Evolutionary conservation across 2,329 filamentous ascomycete species (phyloP), one percentile per base, ranked within the genome.

Genomic region (Exserohilum rostratum): DNA sequence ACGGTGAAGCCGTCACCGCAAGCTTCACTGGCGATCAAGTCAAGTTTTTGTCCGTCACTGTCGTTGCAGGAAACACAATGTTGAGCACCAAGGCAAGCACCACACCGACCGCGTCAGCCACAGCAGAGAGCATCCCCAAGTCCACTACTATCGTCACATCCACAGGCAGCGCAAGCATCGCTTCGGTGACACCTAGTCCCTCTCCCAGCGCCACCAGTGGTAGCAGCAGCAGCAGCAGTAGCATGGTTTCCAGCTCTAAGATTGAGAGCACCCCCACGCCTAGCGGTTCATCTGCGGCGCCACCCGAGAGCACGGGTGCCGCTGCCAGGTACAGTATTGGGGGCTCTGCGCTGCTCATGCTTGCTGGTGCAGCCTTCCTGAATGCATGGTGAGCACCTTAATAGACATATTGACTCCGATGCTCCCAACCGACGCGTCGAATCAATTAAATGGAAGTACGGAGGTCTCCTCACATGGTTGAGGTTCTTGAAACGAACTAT

Each of bases 11-110:
- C 2, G 53, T 57, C 17, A 66, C 63, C 3, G 60, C 62, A 1
- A 53, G 58, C 0, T 50, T 70, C 5, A 57, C 60, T 0, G 60
- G 61, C 2, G 51, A 30, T n/a, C 60, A 69, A 7, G 55, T 69
- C 11, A 39, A 38, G 3, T 68, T 70, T 27, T 39, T 62, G 20
- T 58, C 63, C 12, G 67, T 66, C 5, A 64, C 59, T 3, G 61
- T 71, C 17, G 60, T 68, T 2, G 55, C 58, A 17, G 68, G 68
- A 7, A 59, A 57, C 31, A 61, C 58, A n/a, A 38, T 69, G 46
- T 47, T 71, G 46, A 63, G 56, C 45, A 47, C 60, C 6, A 34
- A 49, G 47, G 39, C 42, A 17, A 38, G 22, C 15, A n/a, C 22
- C 10, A 22, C 22, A 15, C 38, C 64, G 3, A 62, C 55, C 37